phyloP scores from a whole-genome alignment of 805 yeast species.

The Metschnikowia hibisci region DNA sequence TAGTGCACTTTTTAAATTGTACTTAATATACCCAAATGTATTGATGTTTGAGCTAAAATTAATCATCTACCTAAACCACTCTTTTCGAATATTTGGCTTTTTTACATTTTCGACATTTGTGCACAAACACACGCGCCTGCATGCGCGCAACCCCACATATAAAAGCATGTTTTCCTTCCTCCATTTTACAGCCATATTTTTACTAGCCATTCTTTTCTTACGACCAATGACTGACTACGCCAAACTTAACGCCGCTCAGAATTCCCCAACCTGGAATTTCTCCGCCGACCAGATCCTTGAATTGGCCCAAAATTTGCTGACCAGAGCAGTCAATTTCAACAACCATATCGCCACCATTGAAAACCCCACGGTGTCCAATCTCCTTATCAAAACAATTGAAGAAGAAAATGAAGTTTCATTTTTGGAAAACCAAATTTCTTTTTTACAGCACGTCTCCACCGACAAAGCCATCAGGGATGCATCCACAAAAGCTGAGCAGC shows the following conservation, averaged over 20 bases:
- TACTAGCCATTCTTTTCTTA: background rate
- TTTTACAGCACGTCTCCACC: constrained; percentile 69
- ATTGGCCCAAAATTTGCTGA: constrained; percentile 31
- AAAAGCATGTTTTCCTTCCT: constrained; percentile 1
- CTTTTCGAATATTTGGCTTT: too few species aligned
- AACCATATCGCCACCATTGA: constrained; percentile 50
- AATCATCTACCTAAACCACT: too few species aligned
- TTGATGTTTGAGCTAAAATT: too few species aligned
- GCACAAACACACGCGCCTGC: background rate
- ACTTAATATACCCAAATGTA: background rate
- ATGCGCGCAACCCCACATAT: background rate
- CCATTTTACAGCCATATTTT: background rate
- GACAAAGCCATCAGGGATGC: constrained; percentile 67
- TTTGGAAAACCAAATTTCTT: constrained; percentile 50
- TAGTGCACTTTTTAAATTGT: too few species aligned
- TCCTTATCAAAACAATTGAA: constrained; percentile 50
- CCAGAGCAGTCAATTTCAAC: constrained; percentile 47
- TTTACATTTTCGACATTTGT: too few species aligned
- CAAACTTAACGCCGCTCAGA: constrained; percentile 6
- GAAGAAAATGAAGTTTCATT: constrained; percentile 48
- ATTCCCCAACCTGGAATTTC: constrained; percentile 53
- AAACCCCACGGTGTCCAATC: constrained; percentile 52
- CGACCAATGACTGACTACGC: constrained; percentile 1
- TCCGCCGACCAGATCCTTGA: constrained; percentile 48
- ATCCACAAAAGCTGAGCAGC: constrained; percentile 58